Base-by-base conservation (phyloP, 352 stramenopile species). In the Phytophthora idaei region DNA sequence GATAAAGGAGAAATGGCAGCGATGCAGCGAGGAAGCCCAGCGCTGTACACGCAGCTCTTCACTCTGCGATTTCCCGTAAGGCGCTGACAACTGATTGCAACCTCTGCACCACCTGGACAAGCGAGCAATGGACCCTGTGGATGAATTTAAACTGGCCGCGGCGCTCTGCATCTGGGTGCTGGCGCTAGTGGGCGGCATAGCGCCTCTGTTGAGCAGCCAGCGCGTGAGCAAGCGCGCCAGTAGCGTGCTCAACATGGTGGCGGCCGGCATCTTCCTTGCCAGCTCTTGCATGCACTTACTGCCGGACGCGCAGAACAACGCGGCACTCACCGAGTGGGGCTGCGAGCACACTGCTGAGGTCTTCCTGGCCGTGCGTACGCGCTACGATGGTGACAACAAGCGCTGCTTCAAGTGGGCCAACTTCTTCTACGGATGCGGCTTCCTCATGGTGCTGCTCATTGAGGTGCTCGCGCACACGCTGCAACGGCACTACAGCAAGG, bases 231-330 rank as follows among this genome's bases (percentile, higher is more conserved):
- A 78, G 32, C 67, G 61, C 34, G 57, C 60, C 42, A 89, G 66
- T 21, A 93, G 83, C 49, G 64, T 85, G 29, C 81, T 95, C 61
- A 95, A 95, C 67, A 93, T 92, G 85, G 73, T 90, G 55, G 85
- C 87, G 2, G 87, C 78, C 10, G 87, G 87, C 37, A 89, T 95
- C 56, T 95, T 95, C 64, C 76, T 95, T 42, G 80, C 83, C 1
- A 84, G 85, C 10, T 92, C 87, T 25, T 87, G 79, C n/a, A 75
- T 95, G 64, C 87, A 95, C 55, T 58, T 95, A 57, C 81, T 95
- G 21, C 82, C 87, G 9, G 87, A 95, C 50, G 85, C 87, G 27
- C 80, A 90, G 51, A 70, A 77, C 52, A 93, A 95, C 62, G 49
- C 60, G 45, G 80, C 83, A 49, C 80, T 95, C 10, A 71, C 67